Conservation (phyloP, 2,329 filamentous ascomycete species). For the Aspergillus felis region DNA sequence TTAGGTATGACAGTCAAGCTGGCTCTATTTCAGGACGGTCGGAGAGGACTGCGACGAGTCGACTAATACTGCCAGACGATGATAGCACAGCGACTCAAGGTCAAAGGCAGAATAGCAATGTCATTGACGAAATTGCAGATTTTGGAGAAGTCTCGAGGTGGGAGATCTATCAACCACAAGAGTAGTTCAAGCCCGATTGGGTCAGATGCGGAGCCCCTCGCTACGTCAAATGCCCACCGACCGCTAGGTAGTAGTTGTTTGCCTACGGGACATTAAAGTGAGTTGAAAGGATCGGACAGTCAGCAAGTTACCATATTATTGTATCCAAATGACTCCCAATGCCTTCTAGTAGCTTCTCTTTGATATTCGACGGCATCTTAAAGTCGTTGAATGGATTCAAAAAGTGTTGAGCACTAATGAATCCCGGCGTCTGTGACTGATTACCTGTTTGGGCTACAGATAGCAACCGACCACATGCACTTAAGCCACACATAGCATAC, state of each 20-base stretch:
- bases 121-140: not conserved
- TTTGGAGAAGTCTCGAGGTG: not conserved
- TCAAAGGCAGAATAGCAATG: not conserved
- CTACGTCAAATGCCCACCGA: slow-evolving; percentile 4
- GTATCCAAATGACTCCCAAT: not conserved
- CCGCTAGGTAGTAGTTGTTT: not conserved
- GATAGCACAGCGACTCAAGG: not conserved
- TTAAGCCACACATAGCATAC: not conserved
- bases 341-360: not conserved
- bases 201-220: slow-evolving; percentile 24
- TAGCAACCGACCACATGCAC: not conserved
- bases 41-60: not conserved
- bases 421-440: not conserved
- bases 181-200: slow-evolving; percentile 10
- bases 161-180: not conserved
- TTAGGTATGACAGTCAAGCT: slow-evolving; percentile 5
- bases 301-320: not conserved
- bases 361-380: not conserved
- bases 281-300: not conserved
- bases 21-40: slow-evolving; percentile 4
- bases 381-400: not conserved
- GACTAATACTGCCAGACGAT: not conserved
- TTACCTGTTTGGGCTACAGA: not conserved
- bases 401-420: not conserved
- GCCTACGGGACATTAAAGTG: not conserved